Conservation (phyloP, 768 basidiomycete species). For the Candolleomyces eurysporus region DNA sequence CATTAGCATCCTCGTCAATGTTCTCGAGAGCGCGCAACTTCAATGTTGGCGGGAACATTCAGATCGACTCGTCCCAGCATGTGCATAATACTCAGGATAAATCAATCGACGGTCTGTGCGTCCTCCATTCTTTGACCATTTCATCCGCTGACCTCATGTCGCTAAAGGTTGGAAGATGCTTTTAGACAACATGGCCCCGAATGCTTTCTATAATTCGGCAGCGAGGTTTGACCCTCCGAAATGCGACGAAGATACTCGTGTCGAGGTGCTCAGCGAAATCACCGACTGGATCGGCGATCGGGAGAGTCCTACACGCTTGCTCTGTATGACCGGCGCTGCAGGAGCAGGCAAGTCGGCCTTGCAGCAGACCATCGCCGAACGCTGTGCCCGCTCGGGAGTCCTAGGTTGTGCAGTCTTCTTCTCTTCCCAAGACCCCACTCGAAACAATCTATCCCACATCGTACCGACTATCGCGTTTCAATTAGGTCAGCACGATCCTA, state of each 20-base stretch:
- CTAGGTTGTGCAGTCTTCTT: conserved; percentile 3
- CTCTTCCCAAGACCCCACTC: background rate
- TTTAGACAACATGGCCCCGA: background rate
- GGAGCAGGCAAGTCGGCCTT: conserved; percentile 2
- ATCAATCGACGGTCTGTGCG: too few species aligned
- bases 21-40: too few species aligned
- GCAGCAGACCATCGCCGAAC: background rate
- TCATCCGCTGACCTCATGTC: too few species aligned
- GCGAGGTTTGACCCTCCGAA: background rate
- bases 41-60: too few species aligned
- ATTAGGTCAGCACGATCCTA: background rate
- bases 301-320: background rate
- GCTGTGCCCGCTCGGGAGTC: background rate
- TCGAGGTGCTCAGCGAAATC: background rate
- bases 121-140: too few species aligned
- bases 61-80: too few species aligned
- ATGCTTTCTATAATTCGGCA: background rate
- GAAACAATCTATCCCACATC: background rate
- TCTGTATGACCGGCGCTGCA: background rate
- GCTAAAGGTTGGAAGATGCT: background rate
- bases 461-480: conserved; percentile 1
- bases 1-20: too few species aligned
- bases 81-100: too few species aligned
- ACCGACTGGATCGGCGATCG: background rate
- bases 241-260: background rate